Evolutionary conservation across 2,329 filamentous ascomycete genomes (phyloP), one percentile per base, ranked within the genome.

Genomic region (Cordyceps javanica): DNA sequence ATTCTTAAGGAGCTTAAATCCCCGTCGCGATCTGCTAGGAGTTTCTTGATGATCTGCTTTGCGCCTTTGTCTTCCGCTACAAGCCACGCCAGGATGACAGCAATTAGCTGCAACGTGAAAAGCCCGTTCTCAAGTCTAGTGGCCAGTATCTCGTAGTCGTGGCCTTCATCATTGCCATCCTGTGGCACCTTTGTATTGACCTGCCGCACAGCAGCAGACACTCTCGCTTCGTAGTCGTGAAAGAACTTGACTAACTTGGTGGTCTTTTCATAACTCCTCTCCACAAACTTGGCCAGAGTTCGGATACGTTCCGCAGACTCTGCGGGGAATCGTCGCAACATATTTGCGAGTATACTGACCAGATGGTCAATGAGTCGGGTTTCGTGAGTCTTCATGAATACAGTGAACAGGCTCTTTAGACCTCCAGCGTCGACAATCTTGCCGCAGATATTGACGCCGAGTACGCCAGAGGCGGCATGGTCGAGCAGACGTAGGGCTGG

Each of bases 201-300:
- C 55, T 82, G 82, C 67, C 89, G 83, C 60, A 73, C 70, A 19
- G 68, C 70, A 19, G 62, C 64, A 53, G 92, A 88, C 1, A 90
- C 85, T 0, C 78, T 75, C 0, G 73, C 75, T 0, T 82, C 81
- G 68, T 91, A 96, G 13, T 89, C 87, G 49, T 83, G 75, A 41
- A 92, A 82, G 49, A 97, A 71, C 60, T 81, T 77, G 36, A 96
- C 70, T 5, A 97, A 77, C 68, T 86, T 90, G 6, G 69, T 75
- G 38, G 91, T 83, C 77, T 97, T 97, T 63, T 87, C 90, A 69
- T 95, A 96, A 62, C 96, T 86, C 68, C 91, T 96, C 71, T 99
- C 94, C 19, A 96, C 88, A 66, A 97, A 97, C 68, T 99, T 99
- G 49, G 92, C 93, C 4, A 97, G 80, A 1, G 88, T 82, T 4